Evolutionary conservation across 2,329 filamentous ascomycete species (phyloP).

Genomic region (Verticillium zaregamsianum): DNA sequence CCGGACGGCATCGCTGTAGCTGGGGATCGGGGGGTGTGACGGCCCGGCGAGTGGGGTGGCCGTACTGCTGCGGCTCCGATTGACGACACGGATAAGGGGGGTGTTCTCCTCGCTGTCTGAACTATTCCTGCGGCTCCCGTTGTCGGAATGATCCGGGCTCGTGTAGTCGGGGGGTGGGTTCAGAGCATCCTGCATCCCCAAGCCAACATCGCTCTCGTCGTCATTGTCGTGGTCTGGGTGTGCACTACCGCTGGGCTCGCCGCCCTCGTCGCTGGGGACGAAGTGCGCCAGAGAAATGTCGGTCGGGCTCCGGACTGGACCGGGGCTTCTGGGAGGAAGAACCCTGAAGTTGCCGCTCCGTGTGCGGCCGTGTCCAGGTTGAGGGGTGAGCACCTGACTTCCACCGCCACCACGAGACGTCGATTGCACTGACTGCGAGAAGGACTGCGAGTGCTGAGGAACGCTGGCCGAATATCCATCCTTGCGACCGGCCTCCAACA

Average conservation of each 20-base stretch:
- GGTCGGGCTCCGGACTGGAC: slow-evolving; percentile 84
- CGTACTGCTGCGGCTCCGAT: slow-evolving; percentile 47
- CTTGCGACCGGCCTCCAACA: slow-evolving; percentile 79
- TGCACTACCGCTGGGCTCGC: slow-evolving; percentile 57
- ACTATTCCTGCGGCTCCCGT: slow-evolving; percentile 51
- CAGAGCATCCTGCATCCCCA: slow-evolving; percentile 50
- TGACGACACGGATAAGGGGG: slow-evolving; percentile 46
- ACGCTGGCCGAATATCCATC: slow-evolving; percentile 44
- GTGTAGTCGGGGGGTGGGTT: slow-evolving; percentile 69
- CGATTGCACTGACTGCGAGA: slow-evolving; percentile 36
- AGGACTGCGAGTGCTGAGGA: slow-evolving; percentile 35
- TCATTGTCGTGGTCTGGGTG: slow-evolving; percentile 17
- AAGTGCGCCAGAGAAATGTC: slow-evolving; percentile 93
- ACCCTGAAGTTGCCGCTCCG: slow-evolving; percentile 76
- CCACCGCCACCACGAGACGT: slow-evolving; percentile 24
- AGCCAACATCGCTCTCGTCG: slow-evolving; percentile 29
- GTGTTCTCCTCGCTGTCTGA: slow-evolving; percentile 54
- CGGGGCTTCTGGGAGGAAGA: slow-evolving; percentile 75
- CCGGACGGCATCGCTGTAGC: slow-evolving; percentile 71
- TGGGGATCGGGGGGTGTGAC: slow-evolving; percentile 68
- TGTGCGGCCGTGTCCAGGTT: slow-evolving; percentile 62
- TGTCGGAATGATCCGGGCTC: slow-evolving; percentile 59
- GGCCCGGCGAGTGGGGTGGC: slow-evolving; percentile 30
- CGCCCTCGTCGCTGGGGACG: slow-evolving; percentile 65
- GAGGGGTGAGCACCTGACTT: slow-evolving; percentile 47